phyloP scores from a whole-genome alignment of 2,329 filamentous ascomycete genomes.

The Tolypocladium tropicale region DNA sequence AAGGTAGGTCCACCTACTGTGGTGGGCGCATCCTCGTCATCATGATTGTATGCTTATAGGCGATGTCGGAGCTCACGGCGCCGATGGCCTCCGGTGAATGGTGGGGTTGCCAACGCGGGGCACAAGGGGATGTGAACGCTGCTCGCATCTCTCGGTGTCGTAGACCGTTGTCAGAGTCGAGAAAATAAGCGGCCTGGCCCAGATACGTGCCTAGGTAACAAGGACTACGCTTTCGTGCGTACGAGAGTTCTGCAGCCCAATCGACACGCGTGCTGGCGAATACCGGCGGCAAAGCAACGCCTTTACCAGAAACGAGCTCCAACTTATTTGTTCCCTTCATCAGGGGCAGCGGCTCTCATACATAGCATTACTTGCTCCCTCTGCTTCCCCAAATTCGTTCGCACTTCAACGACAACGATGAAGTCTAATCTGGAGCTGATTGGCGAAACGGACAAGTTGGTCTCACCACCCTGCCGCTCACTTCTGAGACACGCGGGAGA shows the following conservation, averaged over 20 bases:
- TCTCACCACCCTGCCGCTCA: constrained; percentile 3
- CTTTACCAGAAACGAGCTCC: not conserved
- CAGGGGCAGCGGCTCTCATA: not conserved
- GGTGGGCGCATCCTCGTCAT: no score
- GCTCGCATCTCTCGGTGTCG: not conserved
- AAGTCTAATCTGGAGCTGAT: constrained; percentile 40
- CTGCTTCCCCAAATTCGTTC: not conserved
- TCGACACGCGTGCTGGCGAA: not conserved
- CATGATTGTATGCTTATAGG: not conserved
- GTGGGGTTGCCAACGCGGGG: not conserved
- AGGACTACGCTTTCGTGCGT: no score
- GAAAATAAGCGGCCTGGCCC: no score
- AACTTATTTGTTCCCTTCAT: not conserved
- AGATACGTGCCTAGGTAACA: no score
- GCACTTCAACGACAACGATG: constrained; percentile 4
- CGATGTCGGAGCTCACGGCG: not conserved
- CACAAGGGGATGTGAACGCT: not conserved
- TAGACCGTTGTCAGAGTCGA: not conserved
- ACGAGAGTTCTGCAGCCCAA: not conserved
- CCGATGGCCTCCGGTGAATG: not conserved
- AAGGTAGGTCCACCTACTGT: no score
- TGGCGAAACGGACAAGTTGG: constrained; percentile 44
- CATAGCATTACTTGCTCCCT: not conserved
- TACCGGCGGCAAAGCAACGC: not conserved
- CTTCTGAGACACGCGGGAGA: no score